Percentiles rank a stretch among this genome's conserved stretches.
phyloP scores from a whole-genome alignment of 805 yeast genomes.

The Starmerella stigmatis region DNA sequence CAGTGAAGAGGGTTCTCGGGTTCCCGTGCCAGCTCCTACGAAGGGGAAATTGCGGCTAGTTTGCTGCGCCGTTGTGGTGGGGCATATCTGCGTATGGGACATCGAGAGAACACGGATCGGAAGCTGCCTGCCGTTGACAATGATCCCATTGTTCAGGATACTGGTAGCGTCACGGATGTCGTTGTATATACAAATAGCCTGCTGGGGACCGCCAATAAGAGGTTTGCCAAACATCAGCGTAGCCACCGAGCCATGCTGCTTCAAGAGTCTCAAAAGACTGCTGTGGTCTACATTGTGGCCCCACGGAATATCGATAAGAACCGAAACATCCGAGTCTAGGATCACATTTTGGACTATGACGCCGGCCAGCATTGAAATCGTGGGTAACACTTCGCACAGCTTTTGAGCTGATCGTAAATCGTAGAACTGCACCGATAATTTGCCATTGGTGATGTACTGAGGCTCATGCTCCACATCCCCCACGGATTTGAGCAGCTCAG shows the following conservation, averaged over 20 bases:
- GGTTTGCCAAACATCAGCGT: neutral
- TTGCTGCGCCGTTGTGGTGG: neutral
- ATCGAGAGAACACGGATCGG: neutral
- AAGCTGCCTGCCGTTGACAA: neutral
- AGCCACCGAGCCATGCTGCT: constrained; percentile 1
- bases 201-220: neutral
- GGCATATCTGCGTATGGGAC: neutral
- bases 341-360: neutral
- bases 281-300: neutral
- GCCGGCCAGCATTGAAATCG: neutral
- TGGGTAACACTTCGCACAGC: neutral
- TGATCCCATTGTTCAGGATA: neutral
- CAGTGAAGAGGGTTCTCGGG: neutral
- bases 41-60: neutral
- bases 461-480: constrained; percentile 9
- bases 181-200: constrained; percentile 1
- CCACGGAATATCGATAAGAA: constrained; percentile 9
- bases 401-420: neutral
- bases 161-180: constrained; percentile 2
- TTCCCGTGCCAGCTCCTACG: neutral
- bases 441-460: neutral
- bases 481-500: neutral
- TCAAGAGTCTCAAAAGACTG: neutral
- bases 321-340: neutral
- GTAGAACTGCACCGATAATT: constrained; percentile 2